Evolutionary conservation across 306 rosid species (phyloP).

Genomic region (Dryas alaskensis): DNA sequence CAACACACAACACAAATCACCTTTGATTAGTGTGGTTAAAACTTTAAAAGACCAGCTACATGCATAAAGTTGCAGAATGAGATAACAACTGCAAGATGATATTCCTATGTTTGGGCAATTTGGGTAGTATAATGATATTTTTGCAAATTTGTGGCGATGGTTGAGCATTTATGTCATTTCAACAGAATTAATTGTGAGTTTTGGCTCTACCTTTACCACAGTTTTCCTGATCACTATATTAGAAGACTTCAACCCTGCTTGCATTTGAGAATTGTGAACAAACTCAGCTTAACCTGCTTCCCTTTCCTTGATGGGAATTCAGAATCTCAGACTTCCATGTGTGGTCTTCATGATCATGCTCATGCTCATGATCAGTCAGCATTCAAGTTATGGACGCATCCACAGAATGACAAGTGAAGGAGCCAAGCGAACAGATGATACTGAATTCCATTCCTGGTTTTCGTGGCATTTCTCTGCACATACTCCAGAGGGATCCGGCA

Average conservation of each 20-base stretch:
- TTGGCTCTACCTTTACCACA: constrained; percentile 44
- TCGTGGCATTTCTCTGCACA: constrained; percentile 47
- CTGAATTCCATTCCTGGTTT: constrained; percentile 27
- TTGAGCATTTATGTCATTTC: constrained; percentile 59
- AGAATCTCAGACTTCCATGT: constrained; percentile 40
- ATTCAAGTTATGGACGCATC: constrained; percentile 43
- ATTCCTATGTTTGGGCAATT: constrained; percentile 5
- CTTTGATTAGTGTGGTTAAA: background rate
- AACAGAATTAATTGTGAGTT: constrained; percentile 24
- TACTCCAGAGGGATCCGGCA: constrained; percentile 35
- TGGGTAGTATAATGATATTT: constrained; percentile 14
- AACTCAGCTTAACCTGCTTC: constrained; percentile 27
- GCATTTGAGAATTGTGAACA: constrained; percentile 26
- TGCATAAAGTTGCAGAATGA: background rate
- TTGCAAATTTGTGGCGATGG: constrained; percentile 19
- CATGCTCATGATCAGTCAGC: constrained; percentile 48
- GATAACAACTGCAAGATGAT: constrained; percentile 24
- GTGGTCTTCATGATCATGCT: constrained; percentile 47
- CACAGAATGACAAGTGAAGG: constrained; percentile 36
- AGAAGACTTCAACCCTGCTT: constrained; percentile 28
- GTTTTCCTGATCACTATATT: constrained; percentile 45
- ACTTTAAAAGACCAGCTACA: background rate
- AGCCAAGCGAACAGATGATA: constrained; percentile 34
- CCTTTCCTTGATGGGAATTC: constrained; percentile 46
- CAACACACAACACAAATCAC: background rate